Base-by-base conservation (phyloP, 2,329 filamentous ascomycete genomes). In the Aspergillus ibericus region DNA sequence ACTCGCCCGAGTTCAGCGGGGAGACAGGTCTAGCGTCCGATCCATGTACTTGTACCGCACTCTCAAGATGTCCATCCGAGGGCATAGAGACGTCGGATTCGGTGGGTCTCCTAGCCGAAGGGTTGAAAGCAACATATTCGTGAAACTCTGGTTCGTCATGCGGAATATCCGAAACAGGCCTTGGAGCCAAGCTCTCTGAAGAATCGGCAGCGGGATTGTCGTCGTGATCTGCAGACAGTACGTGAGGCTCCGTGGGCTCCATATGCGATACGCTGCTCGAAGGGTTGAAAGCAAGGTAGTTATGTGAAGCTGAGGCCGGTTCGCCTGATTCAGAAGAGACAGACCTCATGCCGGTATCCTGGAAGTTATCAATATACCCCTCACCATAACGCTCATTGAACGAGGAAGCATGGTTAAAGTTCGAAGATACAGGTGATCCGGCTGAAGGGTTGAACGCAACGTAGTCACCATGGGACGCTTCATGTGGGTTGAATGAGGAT, bases 361-460 rank as follows among this genome's bases (percentile, higher is more conserved):
- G 32, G 9, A 15, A 12, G 3, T 5, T 5, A 25, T 52, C 18
- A 12, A 10, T 7, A 16, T 42, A 9, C 12, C 10, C 6, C 4
- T 20, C 36, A 13, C 20, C 18, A 15, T 42, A 12, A 12, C 25
- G 48, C 9, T 44, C 51, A 9, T 34, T n/a, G 5, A n/a, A 32
- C 1, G 36, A 38, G 16, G 51, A 44, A 10, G 8, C 25, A 34
- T 7, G 38, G n/a, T 35, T 12, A 4, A 29, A 20, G 3, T 48
- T 25, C 6, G 44, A 10, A 4, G 44, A 48, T 25, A 22, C 6
- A 25, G 44, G 15, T n/a, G n/a, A 8, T 16, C 12, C 16, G 44
- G 60, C 18, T 46, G 63, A 29, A 1, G 65, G 63, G 18, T 68
- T 62, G 38, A 70, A 72, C 9, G 68, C 62, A 20, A 56, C 53